Evolutionary conservation across 2,329 filamentous ascomycete species (phyloP).

Genomic region (Penicillium sp.): DNA sequence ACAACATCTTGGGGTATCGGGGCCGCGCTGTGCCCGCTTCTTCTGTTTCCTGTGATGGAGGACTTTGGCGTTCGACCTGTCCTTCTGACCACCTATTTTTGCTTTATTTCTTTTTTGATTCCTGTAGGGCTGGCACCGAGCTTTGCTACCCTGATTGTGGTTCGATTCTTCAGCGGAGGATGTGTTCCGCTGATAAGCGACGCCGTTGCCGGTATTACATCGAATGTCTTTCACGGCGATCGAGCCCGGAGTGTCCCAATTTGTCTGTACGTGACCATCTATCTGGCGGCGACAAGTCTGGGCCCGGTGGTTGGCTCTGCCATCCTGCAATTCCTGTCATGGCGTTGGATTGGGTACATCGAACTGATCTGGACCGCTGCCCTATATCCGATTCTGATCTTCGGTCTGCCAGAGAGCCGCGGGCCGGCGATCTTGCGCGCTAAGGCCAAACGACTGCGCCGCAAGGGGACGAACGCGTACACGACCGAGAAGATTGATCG

Average conservation of each 20-base stretch:
- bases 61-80: background rate
- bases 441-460: constrained; percentile 31
- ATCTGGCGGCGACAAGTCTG: constrained; percentile 35
- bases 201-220: constrained; percentile 30
- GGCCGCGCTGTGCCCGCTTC: background rate
- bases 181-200: constrained; percentile 39
- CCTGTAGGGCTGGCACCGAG: constrained; percentile 38
- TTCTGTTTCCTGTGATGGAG: background rate
- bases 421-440: constrained; percentile 34
- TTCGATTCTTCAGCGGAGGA: constrained; percentile 39
- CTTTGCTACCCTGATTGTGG: constrained; percentile 39
- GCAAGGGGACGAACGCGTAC: constrained; percentile 20
- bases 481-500: constrained; percentile 9
- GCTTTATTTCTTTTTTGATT: constrained; percentile 22
- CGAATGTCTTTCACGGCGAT: constrained; percentile 32
- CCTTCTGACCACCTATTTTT: background rate
- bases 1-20: background rate
- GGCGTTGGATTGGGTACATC: constrained; percentile 39
- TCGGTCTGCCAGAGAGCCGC: constrained; percentile 35
- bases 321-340: constrained; percentile 26
- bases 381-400: constrained; percentile 35
- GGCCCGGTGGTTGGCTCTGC: constrained; percentile 38
- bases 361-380: constrained; percentile 38
- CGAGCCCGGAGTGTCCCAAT: constrained; percentile 35
- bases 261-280: constrained; percentile 35